Percentiles rank a stretch among this genome's conserved stretches.
Conservation (phyloP, 179 eudicot species). For the Nepenthes alata region DNA sequence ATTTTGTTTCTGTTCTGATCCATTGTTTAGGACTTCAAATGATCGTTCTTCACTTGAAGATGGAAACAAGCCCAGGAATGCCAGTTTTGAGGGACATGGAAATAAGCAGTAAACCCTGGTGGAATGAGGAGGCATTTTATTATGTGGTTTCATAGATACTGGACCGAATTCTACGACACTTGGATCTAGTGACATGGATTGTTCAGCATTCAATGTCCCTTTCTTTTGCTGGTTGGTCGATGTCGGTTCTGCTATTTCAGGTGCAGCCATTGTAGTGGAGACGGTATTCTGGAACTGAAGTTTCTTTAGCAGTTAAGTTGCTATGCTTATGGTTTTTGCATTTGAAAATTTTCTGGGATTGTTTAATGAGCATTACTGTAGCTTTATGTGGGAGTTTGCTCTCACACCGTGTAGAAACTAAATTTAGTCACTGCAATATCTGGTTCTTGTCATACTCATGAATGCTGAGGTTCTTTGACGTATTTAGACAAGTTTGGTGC, state of each 20-base stretch:
- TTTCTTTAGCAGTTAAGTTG: constrained; percentile 46
- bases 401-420: not conserved
- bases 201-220: constrained; percentile 36
- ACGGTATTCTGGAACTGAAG: constrained; percentile 44
- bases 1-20: not conserved
- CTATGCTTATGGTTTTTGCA: constrained; percentile 27
- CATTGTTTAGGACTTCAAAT: constrained; percentile 33
- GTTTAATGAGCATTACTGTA: constrained; percentile 1
- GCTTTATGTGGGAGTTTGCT: not conserved
- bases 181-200: constrained; percentile 38
- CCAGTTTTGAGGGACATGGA: constrained; percentile 44
- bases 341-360: constrained; percentile 17
- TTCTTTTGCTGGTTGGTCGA: constrained; percentile 42
- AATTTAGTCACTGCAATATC: no score
- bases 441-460: no score
- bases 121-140: constrained; percentile 13
- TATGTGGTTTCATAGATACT: constrained; percentile 14
- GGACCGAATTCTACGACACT: constrained; percentile 26
- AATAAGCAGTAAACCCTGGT: constrained; percentile 31
- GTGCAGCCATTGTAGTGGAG: constrained; percentile 53
- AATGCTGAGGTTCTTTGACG: no score
- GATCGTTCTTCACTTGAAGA: constrained; percentile 44
- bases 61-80: constrained; percentile 44
- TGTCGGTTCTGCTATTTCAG: constrained; percentile 55
- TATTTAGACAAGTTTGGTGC: no score